phyloP scores from a whole-genome alignment of 805 yeast genomes.

The Debaryomyces maramus region DNA sequence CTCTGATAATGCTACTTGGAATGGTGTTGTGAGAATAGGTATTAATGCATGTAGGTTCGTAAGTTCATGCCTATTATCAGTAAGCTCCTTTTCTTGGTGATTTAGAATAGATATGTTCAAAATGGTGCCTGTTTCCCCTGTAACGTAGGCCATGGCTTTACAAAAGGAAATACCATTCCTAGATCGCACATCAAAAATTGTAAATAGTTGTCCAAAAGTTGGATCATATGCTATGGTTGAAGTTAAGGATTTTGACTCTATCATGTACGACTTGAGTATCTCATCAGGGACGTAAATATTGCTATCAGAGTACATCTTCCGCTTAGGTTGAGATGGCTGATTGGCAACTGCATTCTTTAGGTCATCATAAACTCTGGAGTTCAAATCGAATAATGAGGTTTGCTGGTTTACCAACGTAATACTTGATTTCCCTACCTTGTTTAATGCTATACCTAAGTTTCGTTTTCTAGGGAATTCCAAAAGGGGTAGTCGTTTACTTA shows the following conservation, averaged over 20 bases:
- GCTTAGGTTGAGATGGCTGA: conserved; percentile 1
- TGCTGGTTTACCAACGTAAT: conserved; percentile 10
- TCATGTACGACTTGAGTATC: conserved; percentile 18
- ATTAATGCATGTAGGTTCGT: conserved; percentile 13
- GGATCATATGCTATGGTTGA: conserved; percentile 36
- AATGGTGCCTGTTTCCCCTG: conserved; percentile 31
- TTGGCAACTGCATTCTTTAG: conserved; percentile 9
- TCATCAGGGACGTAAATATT: conserved; percentile 23
- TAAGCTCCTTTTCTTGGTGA: conserved; percentile 3
- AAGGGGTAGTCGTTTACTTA: conserved; percentile 8
- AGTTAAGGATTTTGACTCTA: conserved; percentile 25
- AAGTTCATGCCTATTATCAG: conserved; percentile 13
- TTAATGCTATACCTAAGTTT: conserved; percentile 17
- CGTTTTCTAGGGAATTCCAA: conserved; percentile 26
- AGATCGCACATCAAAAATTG: conserved; percentile 11
- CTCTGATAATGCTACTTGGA: conserved; percentile 27
- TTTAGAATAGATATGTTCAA: conserved; percentile 24
- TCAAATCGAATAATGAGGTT: conserved; percentile 7
- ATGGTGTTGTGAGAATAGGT: conserved; percentile 14
- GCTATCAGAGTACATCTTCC: conserved; percentile 6
- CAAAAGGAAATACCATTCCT: conserved; percentile 6
- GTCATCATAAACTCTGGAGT: conserved; percentile 12
- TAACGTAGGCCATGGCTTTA: conserved; percentile 24
- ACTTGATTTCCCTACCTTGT: conserved; percentile 11
- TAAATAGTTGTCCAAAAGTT: conserved; percentile 25